These are phyloP conservation scores for Pseudogymnoascus verrucosus DNA, from an alignment of 2,329 filamentous ascomycete species.

Conservation along the genomic window DNA sequence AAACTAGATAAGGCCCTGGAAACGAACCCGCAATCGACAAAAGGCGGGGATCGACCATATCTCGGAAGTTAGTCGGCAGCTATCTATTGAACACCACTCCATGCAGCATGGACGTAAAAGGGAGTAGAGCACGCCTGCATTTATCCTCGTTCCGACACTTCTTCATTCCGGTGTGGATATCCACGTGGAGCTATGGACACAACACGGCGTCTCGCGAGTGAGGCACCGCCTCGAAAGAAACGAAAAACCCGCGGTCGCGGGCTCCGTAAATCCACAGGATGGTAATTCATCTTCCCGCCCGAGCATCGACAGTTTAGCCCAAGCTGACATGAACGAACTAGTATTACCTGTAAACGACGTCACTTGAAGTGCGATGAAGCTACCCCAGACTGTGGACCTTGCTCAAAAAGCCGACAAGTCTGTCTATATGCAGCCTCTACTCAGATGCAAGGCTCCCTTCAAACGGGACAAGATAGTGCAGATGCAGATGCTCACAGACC, in stretches of 20 bases:
- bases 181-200: neutral
- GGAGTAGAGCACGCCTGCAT: neutral
- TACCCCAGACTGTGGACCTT: constrained; percentile 36
- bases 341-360: constrained; percentile 35
- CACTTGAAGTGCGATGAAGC: constrained; percentile 41
- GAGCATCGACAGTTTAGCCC: neutral
- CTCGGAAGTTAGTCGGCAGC: neutral
- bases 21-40: neutral
- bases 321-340: constrained; percentile 17
- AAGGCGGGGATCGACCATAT: neutral
- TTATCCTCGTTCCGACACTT: neutral
- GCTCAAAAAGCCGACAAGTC: constrained; percentile 34
- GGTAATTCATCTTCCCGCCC: constrained; percentile 17
- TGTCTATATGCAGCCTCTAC: constrained; percentile 30
- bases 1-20: neutral
- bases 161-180: neutral
- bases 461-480: neutral
- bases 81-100: neutral
- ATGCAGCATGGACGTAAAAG: neutral
- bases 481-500: neutral
- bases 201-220: neutral
- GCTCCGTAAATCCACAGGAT: constrained; percentile 36
- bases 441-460: neutral
- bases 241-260: constrained; percentile 33
- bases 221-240: constrained; percentile 9